Base-by-base conservation (phyloP, 148 eudicot genomes). In the Rhododendron henanense region DNA sequence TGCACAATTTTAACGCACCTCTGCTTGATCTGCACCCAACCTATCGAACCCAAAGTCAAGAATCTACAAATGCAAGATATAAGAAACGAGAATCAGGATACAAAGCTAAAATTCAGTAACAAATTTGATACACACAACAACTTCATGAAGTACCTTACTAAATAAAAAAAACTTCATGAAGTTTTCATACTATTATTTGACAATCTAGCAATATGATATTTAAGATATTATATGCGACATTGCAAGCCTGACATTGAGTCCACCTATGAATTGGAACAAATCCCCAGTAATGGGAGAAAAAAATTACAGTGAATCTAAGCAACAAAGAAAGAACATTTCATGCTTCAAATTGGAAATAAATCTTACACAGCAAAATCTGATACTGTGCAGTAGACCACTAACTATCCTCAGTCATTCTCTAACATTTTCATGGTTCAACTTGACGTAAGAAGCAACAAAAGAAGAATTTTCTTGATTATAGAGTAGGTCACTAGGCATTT, bases 1-100 rank as follows among this genome's bases (percentile, higher is more conserved):
- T 41, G 19, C 59, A 39, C 82, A 61, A 28, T 28, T 33, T 13
- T 63, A 31, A 85, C 51, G n/a, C 92, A 96, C 99, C 98, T 91
- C 89, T 85, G 94, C 88, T 71, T 90, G 92, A 89, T 92, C 92
- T 45, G 96, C 98, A 84, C 99, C 99, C 94, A 97, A 86, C 59
- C 99, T 93, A 88, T 97, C 98, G 80, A 97, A 97, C 71, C 94
- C 99, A 85, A 97, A 97, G 92, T 97, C 99, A 88, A 97, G 99
- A 89, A 97, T 90, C 99, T 95, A 89, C 63, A 87, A 88, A 78
- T 33, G 39, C 78, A 87, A 85, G 81, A 84, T 65, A 53, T 5
- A 80, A 53, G 18, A 77, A 48, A 37, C 59, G 25, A 85, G 77
- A 65, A n/a, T 33, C 33, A 71, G 76, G 39, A 71, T 25, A 48